Evolutionary conservation across 1,284 basidiomycete genomes (phyloP), one percentile per base, ranked within the genome.

Genomic region (Moesziomyces parantarcticus): DNA sequence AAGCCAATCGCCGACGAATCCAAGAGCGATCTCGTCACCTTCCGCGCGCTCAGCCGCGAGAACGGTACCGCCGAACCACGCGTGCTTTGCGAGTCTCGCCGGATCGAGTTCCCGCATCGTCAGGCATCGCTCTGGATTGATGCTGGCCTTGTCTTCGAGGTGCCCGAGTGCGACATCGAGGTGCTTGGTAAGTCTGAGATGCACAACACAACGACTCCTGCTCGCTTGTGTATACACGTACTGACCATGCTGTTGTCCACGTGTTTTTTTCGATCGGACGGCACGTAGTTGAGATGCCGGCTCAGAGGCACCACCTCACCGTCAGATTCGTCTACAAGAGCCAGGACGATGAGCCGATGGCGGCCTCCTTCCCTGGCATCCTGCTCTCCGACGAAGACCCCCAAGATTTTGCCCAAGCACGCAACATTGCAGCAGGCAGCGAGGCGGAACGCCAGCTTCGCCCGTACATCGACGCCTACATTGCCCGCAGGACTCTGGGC

Each of bases 41-140:
- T 39, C 36, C 36, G 36, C 13, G 18, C 36, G 16, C 4, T 39
- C 36, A 39, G 36, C 16, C 36, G 36, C 18, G 36, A 18, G 1
- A 18, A 16, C 36, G 18, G 36, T 16, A 16, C 36, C 4, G 36
- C 14, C 16, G 36, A 39, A 18, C 14, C 16, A 39, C 16, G 29
- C 10, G 16, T 51, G 14, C 36, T 59, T 3, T 41, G 29, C 36
- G 29, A 55, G 32, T 9, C 25, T n/a, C 47, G n/a, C 8, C 56
- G 39, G 2, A 14, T 50, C 26, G 23, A 13, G 0, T 55, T 58
- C 18, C 16, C 44, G 6, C 21, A 43, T 2, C 22, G 29, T 7
- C 25, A 54, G 23, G 10, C 22, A 8, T 65, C 51, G 5, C 41
- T 51, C 20, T 51, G 25, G 51, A 36, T 65, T 44, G 56, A 65